Evolutionary conservation across 495 filamentous ascomycete genomes (phyloP).

Genomic region (Cercophora samala): DNA sequence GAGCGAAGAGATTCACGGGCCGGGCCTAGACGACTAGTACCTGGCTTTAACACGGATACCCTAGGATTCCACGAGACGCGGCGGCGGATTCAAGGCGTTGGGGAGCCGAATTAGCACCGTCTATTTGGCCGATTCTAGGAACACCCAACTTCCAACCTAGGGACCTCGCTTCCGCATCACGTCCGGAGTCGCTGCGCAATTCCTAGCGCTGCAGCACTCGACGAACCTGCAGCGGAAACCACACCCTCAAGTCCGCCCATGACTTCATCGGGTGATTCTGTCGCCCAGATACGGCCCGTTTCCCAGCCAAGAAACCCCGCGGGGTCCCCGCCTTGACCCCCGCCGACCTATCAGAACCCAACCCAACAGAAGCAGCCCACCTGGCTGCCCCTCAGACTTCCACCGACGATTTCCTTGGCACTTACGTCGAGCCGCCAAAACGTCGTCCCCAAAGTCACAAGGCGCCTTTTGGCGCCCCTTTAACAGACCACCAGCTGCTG

Average conservation of each 20-base stretch:
- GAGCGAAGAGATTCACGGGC: neutral
- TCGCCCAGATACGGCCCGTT: slow-evolving; percentile 33
- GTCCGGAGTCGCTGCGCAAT: slow-evolving; percentile 4
- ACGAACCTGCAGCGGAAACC: slow-evolving; percentile 13
- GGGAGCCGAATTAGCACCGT: slow-evolving; percentile 17
- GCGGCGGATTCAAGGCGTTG: neutral
- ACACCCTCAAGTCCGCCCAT: slow-evolving; percentile 15
- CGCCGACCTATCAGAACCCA: slow-evolving; percentile 18
- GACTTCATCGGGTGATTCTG: slow-evolving; percentile 25
- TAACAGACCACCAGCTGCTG: slow-evolving; percentile 20
- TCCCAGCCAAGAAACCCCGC: slow-evolving; percentile 22
- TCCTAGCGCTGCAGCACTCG: neutral
- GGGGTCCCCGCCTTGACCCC: slow-evolving; percentile 14
- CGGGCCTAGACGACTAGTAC: neutral
- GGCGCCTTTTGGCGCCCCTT: slow-evolving; percentile 21
- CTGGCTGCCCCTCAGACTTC: neutral
- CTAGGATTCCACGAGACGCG: neutral
- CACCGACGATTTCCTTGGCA: neutral
- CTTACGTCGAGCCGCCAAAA: slow-evolving; percentile 28
- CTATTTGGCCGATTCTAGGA: slow-evolving; percentile 15
- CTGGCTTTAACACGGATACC: slow-evolving; percentile 5
- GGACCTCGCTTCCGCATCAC: slow-evolving; percentile 12
- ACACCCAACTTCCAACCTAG: too few relatives aligned
- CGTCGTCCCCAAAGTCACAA: slow-evolving; percentile 25
- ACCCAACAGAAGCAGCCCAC: slow-evolving; percentile 10